Evolutionary conservation across 306 rosid genomes (phyloP), one percentile per base, ranked within the genome.

Genomic region (Cucurbita ficifolia): DNA sequence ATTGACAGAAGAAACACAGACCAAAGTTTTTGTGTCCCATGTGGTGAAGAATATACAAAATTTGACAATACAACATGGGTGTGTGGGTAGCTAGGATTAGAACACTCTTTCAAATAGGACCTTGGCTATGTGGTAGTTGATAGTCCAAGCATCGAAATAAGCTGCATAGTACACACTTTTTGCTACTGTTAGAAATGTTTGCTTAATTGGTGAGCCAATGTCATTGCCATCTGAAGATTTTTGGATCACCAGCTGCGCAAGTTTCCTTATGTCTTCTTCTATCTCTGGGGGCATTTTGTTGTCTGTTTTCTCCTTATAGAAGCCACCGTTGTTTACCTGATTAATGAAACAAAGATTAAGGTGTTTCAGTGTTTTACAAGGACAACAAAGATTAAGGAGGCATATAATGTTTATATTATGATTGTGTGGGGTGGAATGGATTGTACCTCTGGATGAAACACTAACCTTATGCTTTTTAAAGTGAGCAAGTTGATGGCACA

Each of bases 231-330:
- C 75, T 3, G 85, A 70, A 51, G 85, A 78, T 9, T 83, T 83
- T 76, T 82, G 81, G 38, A 88, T 79, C 81, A 88, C 96, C 83
- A 88, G 18, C 70, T 87, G 79, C 67, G 70, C 81, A 4, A 95
- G 89, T 68, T 87, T 89, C 78, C 88, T 89, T 93, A 95, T 89
- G 75, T 87, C 81, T 50, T 85, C 83, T 65, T 91, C 97, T 77
- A 61, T 82, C 77, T 82, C 93, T 18, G 57, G 17, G 45, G 21
- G 77, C 16, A 38, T 81, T 51, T 10, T 45, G 75, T 17, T 42
- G 43, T 56, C 45, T 5, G 49, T 60, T 13, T 76, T 52, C 18
- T 16, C 72, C 63, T 74, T 38, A n/a, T 52, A 13, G 63, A 54
- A 65, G 10, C 83, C 77, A 52, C 70, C 82, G 22, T 81, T 50